Evolutionary conservation across 306 rosid species (phyloP).

Genomic region (Fagus crenata): DNA sequence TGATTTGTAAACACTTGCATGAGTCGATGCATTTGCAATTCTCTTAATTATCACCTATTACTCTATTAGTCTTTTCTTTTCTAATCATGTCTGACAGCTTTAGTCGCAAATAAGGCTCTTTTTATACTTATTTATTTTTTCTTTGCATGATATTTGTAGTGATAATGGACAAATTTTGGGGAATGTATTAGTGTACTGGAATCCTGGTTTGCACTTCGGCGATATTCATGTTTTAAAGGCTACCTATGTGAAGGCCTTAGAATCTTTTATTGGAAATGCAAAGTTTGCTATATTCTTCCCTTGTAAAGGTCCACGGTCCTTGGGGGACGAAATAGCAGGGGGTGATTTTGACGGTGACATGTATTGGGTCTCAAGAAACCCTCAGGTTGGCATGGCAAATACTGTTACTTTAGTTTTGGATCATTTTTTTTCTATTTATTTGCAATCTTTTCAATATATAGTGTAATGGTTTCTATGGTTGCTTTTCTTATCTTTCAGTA

Average conservation of each 20-base stretch:
- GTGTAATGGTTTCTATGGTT: neutral
- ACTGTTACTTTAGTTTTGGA: neutral
- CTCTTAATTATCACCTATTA: neutral
- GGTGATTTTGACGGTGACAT: constrained; percentile 92
- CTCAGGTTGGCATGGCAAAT: constrained; percentile 46
- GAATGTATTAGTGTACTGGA: constrained; percentile 67
- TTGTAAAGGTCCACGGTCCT: constrained; percentile 67
- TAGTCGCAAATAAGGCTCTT: neutral
- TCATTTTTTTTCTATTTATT: constrained; percentile 4
- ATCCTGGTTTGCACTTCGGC: constrained; percentile 87
- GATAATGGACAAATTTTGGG: constrained; percentile 68
- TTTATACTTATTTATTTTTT: neutral
- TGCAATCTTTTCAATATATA: no score
- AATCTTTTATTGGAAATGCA: constrained; percentile 56
- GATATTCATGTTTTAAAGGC: constrained; percentile 72
- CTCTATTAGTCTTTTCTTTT: neutral
- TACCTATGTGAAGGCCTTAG: constrained; percentile 43
- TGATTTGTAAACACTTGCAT: neutral
- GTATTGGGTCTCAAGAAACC: constrained; percentile 76
- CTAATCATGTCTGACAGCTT: neutral
- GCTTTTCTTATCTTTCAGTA: neutral
- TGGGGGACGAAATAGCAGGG: constrained; percentile 82
- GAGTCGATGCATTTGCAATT: neutral
- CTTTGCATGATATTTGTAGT: constrained; percentile 28
- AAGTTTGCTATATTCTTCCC: constrained; percentile 82